phyloP scores from a whole-genome alignment of 129 eudicot species.

The Lactuca saligna region DNA sequence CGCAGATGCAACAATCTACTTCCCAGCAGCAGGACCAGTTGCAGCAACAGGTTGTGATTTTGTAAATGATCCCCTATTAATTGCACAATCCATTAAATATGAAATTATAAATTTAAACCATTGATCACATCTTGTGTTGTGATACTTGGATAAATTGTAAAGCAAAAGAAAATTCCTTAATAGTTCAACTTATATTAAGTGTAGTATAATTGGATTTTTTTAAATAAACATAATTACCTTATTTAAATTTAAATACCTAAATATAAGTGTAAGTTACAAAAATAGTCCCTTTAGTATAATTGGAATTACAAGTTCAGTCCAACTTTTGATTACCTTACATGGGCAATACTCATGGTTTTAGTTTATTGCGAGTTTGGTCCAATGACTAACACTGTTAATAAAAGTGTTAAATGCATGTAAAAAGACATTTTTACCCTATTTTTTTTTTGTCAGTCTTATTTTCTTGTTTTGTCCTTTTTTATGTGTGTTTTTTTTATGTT shows the following conservation, averaged over 20 bases:
- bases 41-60: slow-evolving; percentile 61
- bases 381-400: neutral
- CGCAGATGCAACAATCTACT: slow-evolving; percentile 68
- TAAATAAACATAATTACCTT: too few relatives aligned
- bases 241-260: neutral
- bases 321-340: neutral
- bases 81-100: slow-evolving; percentile 2
- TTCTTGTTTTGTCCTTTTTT: too few relatives aligned
- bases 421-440: neutral
- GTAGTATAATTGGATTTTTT: neutral
- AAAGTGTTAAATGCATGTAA: neutral
- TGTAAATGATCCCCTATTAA: slow-evolving; percentile 2
- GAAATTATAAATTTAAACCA: neutral
- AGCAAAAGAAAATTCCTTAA: neutral
- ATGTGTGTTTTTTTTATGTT: neutral
- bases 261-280: neutral
- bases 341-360: neutral
- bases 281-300: neutral
- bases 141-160: neutral
- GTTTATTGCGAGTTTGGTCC: neutral
- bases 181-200: too few relatives aligned
- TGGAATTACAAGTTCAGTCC: neutral
- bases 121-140: neutral
- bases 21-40: slow-evolving; percentile 83
- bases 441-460: neutral